Conservation (phyloP, 768 basidiomycete species). For the Psilocybe tampanensis region DNA sequence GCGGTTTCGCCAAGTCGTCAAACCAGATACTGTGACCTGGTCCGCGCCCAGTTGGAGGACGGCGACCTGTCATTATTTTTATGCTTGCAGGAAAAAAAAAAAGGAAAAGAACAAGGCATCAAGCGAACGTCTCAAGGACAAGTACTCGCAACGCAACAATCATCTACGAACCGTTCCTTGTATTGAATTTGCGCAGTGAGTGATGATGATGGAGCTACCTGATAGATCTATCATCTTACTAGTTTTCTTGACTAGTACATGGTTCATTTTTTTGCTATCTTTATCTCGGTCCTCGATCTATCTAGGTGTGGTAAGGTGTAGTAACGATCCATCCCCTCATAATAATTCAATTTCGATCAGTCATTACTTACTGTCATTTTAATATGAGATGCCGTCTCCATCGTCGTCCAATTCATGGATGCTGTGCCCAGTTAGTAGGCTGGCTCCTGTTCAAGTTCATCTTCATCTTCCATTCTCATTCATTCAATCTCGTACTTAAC, state of each 20-base stretch:
- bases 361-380: background rate
- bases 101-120: too few species aligned
- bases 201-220: background rate
- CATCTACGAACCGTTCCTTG: too few species aligned
- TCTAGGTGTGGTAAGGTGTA: too few species aligned
- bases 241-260: too few species aligned
- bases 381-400: background rate
- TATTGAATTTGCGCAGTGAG: background rate
- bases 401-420: slow-evolving; percentile 8
- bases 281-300: background rate
- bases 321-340: background rate
- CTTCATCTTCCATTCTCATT: slow-evolving; percentile 10
- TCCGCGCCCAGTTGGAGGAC: background rate
- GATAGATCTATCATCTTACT: background rate
- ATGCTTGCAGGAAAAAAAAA: background rate
- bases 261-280: too few species aligned
- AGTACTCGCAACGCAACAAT: background rate
- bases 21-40: background rate
- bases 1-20: background rate
- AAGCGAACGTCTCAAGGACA: background rate
- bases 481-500: background rate
- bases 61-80: background rate
- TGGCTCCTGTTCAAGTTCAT: background rate
- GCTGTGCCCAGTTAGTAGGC: background rate
- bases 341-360: background rate